These are phyloP conservation scores for Excoecaria agallocha DNA, from an alignment of 345 rosid genomes.

Conservation along the genomic window DNA sequence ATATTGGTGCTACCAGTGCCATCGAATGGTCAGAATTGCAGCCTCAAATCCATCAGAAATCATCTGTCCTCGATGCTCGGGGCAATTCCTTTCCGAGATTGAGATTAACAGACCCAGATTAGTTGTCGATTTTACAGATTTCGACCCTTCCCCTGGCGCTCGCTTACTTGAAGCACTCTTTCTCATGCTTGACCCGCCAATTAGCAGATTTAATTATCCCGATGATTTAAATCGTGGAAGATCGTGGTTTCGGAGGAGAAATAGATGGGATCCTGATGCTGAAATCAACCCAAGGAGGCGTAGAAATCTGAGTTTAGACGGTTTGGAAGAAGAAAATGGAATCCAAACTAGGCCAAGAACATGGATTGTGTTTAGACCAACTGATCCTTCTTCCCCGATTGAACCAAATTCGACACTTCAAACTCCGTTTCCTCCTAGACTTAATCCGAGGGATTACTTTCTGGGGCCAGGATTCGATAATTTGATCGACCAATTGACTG, in stretches of 20 bases:
- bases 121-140: slow-evolving; percentile 50
- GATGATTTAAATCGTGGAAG: slow-evolving; percentile 6
- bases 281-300: slow-evolving; percentile 19
- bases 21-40: slow-evolving; percentile 51
- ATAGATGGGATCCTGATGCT: slow-evolving; percentile 16
- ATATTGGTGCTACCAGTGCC: slow-evolving; percentile 86
- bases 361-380: slow-evolving; percentile 44
- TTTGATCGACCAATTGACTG: slow-evolving; percentile 58
- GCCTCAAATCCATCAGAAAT: slow-evolving; percentile 41
- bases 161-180: slow-evolving; percentile 67
- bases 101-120: slow-evolving; percentile 44
- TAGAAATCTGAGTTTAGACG: slow-evolving; percentile 36
- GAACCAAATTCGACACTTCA: slow-evolving; percentile 27
- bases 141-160: slow-evolving; percentile 64
- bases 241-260: slow-evolving; percentile 24
- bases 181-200: slow-evolving; percentile 60
- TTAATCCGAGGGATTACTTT: slow-evolving; percentile 45
- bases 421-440: slow-evolving; percentile 19
- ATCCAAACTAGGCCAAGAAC: slow-evolving; percentile 44
- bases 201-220: slow-evolving; percentile 21
- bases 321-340: slow-evolving; percentile 31
- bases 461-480: slow-evolving; percentile 46
- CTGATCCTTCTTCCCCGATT: slow-evolving; percentile 23
- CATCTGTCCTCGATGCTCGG: slow-evolving; percentile 56
- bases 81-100: slow-evolving; percentile 54